Evolutionary conservation across 192 early-diverging fungal species (phyloP).

Genomic region (Haplosporangium gracile): DNA sequence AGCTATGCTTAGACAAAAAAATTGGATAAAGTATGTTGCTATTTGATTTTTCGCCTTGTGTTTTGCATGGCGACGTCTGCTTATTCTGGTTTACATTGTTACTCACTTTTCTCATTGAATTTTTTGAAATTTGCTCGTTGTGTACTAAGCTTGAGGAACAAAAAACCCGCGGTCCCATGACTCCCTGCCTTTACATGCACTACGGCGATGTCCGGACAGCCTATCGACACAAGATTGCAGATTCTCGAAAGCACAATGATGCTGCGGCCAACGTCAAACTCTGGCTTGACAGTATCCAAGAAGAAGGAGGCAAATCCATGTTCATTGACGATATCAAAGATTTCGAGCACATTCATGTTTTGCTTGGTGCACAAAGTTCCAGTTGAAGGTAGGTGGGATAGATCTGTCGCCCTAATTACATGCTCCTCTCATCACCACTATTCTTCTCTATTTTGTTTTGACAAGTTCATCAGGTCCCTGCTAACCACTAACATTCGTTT

Average conservation of each 20-base stretch:
- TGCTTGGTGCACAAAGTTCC: slow-evolving; percentile 4
- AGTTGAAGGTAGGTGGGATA: neutral
- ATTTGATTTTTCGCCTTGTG: neutral
- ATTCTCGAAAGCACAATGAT: neutral
- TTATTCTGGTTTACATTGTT: too few relatives aligned
- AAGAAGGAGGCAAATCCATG: neutral
- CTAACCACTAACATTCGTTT: neutral
- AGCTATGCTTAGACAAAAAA: neutral
- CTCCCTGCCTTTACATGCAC: neutral
- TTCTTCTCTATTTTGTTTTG: too few relatives aligned
- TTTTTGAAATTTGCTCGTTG: neutral
- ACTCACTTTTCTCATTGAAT: neutral
- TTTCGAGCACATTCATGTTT: neutral
- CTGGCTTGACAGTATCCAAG: neutral
- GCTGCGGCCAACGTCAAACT: neutral
- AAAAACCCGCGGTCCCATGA: neutral
- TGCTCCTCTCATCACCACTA: neutral
- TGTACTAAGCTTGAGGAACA: neutral
- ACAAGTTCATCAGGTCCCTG: neutral
- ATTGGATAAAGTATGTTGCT: neutral
- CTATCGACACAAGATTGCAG: neutral
- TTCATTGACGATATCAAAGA: neutral
- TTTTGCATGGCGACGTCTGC: neutral
- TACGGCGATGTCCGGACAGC: neutral
- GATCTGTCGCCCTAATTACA: neutral